A percentile compares a stretch with the other conserved stretches of the same genome.
Evolutionary conservation across 768 basidiomycete genomes (phyloP).

Genomic region (Calocera viscosa): DNA sequence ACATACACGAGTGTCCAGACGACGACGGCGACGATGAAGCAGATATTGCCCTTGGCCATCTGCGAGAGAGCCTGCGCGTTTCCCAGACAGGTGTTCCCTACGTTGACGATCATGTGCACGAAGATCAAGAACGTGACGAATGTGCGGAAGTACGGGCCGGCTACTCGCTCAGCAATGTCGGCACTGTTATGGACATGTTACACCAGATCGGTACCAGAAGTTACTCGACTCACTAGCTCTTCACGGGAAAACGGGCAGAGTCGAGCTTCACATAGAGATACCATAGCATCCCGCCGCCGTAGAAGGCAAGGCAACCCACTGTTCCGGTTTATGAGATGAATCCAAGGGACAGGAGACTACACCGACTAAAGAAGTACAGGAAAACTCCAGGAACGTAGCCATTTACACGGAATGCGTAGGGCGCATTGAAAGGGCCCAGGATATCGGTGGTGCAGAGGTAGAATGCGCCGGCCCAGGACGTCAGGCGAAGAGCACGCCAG

Average conservation of each 20-base stretch:
- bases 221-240: constrained; percentile 29
- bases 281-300: constrained; percentile 47
- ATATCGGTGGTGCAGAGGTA: constrained; percentile 19
- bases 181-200: constrained; percentile 17
- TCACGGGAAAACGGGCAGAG: constrained; percentile 42
- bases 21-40: constrained; percentile 43
- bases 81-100: constrained; percentile 23
- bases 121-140: constrained; percentile 40
- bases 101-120: constrained; percentile 46
- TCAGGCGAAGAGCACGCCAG: constrained; percentile 11
- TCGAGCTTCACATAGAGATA: constrained; percentile 44
- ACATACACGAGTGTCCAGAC: constrained; percentile 37
- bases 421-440: constrained; percentile 11
- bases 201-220: background rate
- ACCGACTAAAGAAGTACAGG: constrained; percentile 11
- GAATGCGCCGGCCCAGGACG: constrained; percentile 13
- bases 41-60: constrained; percentile 31
- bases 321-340: background rate
- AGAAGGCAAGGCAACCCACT: constrained; percentile 40
- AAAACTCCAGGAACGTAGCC: constrained; percentile 14
- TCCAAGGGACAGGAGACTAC: background rate
- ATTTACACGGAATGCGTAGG: constrained; percentile 12
- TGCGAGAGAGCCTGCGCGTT: constrained; percentile 40
- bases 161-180: constrained; percentile 46
- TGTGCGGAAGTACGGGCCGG: constrained; percentile 37